Evolutionary conservation across 495 filamentous ascomycete genomes (phyloP), one percentile per base, ranked within the genome.

Genomic region (Thermochaetoides thermophila): DNA sequence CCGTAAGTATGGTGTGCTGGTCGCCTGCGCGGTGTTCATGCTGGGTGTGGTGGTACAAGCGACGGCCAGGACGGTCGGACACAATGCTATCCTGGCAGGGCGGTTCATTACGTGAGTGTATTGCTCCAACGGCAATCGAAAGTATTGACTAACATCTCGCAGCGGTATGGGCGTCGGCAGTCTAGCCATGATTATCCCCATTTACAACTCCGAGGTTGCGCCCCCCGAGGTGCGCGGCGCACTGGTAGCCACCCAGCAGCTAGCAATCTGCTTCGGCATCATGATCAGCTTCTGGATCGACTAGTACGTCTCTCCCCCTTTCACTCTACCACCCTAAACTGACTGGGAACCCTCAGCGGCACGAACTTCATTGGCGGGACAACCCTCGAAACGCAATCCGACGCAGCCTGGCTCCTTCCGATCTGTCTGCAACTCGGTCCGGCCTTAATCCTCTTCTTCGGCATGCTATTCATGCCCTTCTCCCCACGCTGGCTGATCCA

Each of bases 271-370:
- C 20, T 73, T 84, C 32, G 84, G 84, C 17, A 87, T 92, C 53
- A 71, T 89, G 63, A 56, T 85, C 40, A 73, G 69, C 40, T 89
- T 84, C 60, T 91, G 83, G 81, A 81, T 84, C 43, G 73, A 83
- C 53, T 84, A 82, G 55, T 59, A 36, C 27, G 45, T 35, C 9
- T 29, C 14, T 7, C 32, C 25, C 9, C 2, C 7, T 16, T 15
- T 4, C 13, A 4, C 25, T 7, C 4, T 12, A 15, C 1, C n/a
- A 10, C n/a, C 3, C n/a, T 24, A 8, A 3, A 21, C 0, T 1
- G 6, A 16, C 24, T 40, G 8, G 35, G 35, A 29, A 21, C 16
- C 5, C 15, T n/a, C 20, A 61, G 61, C 42, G 71, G 71, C 10
- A 74, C 67, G 39, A 78, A 84, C 51, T 84, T 71, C 53, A 85